These are phyloP conservation scores for Dothidotthia symphoricarpi DNA, from an alignment of 2,329 filamentous ascomycete species.

Conservation along the genomic window DNA sequence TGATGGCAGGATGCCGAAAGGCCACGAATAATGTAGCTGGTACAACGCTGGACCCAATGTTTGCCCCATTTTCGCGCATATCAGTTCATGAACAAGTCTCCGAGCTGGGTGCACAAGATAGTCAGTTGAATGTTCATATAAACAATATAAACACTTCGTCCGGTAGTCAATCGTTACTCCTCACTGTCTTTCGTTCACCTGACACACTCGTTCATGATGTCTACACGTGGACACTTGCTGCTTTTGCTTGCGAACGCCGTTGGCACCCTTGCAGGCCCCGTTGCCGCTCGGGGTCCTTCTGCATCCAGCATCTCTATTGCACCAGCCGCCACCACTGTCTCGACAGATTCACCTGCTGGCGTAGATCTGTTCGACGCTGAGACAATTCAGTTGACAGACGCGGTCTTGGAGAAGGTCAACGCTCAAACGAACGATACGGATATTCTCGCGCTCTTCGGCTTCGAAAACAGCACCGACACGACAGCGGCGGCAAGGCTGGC, in stretches of 20 bases:
- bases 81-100: no score
- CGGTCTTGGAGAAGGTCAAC: constrained; percentile 1
- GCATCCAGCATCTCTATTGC: background rate
- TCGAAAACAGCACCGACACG: constrained; percentile 3
- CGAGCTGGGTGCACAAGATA: no score
- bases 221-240: background rate
- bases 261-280: constrained; percentile 5
- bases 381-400: constrained; percentile 17
- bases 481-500: background rate
- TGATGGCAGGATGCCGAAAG: no score
- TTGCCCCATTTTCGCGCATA: no score
- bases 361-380: constrained; percentile 10
- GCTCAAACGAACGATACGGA: constrained; percentile 4
- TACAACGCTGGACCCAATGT: no score
- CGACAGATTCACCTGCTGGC: constrained; percentile 8
- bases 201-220: constrained; percentile 2
- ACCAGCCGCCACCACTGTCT: constrained; percentile 11
- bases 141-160: background rate
- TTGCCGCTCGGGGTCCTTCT: constrained; percentile 1
- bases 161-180: background rate
- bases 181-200: background rate
- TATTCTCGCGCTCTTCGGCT: constrained; percentile 33
- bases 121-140: background rate
- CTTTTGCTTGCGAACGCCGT: constrained; percentile 4
- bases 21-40: no score